Conservation (phyloP, 2,329 filamentous ascomycete genomes). For the Pseudogymnoascus verrucosus region DNA sequence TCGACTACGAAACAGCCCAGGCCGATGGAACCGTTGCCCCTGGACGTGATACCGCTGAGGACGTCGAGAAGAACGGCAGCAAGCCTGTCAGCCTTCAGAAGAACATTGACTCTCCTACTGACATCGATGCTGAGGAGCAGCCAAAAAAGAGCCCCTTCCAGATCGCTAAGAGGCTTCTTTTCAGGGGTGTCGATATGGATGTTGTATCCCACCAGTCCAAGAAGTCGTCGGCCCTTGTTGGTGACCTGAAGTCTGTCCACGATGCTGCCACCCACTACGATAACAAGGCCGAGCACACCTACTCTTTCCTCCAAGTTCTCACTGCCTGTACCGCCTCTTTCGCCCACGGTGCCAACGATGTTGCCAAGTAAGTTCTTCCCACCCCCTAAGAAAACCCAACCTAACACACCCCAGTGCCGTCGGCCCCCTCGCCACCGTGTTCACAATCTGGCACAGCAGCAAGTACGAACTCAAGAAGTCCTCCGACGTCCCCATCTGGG, state of each 20-base stretch:
- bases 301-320: too few relatives aligned
- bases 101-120: conserved; percentile 29
- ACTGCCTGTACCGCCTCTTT: too few relatives aligned
- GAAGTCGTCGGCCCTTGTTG: conserved; percentile 39
- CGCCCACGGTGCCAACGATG: conserved; percentile 46
- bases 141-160: conserved; percentile 34
- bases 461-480: conserved; percentile 28
- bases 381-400: conserved; percentile 23
- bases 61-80: conserved; percentile 22
- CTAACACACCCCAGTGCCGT: conserved; percentile 36
- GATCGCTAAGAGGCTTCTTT: conserved; percentile 36
- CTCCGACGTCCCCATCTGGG: conserved; percentile 48
- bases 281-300: too few relatives aligned
- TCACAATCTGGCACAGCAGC: conserved; percentile 48
- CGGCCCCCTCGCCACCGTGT: conserved; percentile 56
- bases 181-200: conserved; percentile 41
- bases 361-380: conserved; percentile 28
- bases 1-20: conserved; percentile 29
- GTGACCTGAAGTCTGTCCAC: conserved; percentile 47
- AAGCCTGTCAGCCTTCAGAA: conserved; percentile 13
- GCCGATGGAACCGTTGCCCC: conserved; percentile 19
- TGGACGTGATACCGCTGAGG: conserved; percentile 13
- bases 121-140: conserved; percentile 33
- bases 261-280: conserved; percentile 32
- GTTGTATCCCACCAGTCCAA: conserved; percentile 31